phyloP scores from a whole-genome alignment of 345 rosid species.

The Salix exigua region DNA sequence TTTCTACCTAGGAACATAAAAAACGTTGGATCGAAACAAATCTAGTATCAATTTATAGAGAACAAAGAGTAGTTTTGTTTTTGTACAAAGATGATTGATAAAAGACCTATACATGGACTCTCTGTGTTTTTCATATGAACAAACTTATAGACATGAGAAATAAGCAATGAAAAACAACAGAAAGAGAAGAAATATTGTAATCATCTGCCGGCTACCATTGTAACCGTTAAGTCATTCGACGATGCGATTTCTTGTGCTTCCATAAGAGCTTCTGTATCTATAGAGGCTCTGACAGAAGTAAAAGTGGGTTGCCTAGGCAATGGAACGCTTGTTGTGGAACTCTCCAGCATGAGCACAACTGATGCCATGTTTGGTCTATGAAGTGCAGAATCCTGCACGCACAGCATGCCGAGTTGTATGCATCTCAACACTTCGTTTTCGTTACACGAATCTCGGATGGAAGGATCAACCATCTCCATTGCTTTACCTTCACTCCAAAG shows the following conservation, averaged over 20 bases:
- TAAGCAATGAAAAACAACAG: not conserved
- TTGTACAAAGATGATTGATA: not conserved
- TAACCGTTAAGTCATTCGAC: slow-evolving; percentile 54
- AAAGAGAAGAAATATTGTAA: not conserved
- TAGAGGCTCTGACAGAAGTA: slow-evolving; percentile 46
- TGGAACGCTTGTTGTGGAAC: not conserved
- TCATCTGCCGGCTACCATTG: slow-evolving; percentile 52
- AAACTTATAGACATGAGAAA: not conserved
- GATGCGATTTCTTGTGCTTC: slow-evolving; percentile 45
- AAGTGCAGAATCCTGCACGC: slow-evolving; percentile 27
- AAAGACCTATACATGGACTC: not conserved
- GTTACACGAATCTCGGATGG: not conserved
- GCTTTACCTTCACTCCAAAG: not conserved
- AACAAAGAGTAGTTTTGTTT: not conserved
- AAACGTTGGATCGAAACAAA: not conserved
- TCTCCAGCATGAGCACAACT: not conserved
- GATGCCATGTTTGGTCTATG: slow-evolving; percentile 21
- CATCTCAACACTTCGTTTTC: slow-evolving; percentile 8
- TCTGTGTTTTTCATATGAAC: not conserved
- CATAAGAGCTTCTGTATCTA: slow-evolving; percentile 25
- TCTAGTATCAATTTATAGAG: not conserved
- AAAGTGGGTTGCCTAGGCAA: not conserved
- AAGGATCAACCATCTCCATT: not conserved
- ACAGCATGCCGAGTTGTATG: slow-evolving; percentile 25
- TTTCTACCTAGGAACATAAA: not conserved